phyloP scores from a whole-genome alignment of 2,329 filamentous ascomycete species.

The Cyclaneusma minus region DNA sequence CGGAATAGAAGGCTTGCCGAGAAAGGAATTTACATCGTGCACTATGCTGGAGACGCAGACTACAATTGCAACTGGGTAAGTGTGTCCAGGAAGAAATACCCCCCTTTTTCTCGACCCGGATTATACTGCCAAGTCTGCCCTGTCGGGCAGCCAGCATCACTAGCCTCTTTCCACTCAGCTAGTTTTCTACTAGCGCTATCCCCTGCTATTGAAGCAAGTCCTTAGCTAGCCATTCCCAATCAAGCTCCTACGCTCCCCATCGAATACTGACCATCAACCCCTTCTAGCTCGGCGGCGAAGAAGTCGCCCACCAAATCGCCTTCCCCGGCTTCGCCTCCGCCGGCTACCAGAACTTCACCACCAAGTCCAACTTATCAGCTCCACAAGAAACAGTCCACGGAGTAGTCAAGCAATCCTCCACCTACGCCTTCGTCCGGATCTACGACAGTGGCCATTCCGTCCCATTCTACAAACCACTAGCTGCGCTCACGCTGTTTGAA shows the following conservation, averaged over 20 bases:
- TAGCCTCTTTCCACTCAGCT: no score
- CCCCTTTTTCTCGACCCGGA: no score
- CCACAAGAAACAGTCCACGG: constrained; percentile 50
- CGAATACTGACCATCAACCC: no score
- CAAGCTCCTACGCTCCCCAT: no score
- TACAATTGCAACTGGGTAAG: constrained; percentile 40
- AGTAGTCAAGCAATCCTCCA: constrained; percentile 58
- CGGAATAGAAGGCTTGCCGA: constrained; percentile 41
- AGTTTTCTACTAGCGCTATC: no score
- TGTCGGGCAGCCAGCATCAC: no score
- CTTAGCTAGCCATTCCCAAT: no score
- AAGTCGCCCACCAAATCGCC: constrained; percentile 46
- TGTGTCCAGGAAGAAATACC: no score
- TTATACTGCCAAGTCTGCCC: no score
- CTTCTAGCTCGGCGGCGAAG: constrained; percentile 59
- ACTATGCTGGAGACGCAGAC: constrained; percentile 40
- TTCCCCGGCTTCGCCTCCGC: constrained; percentile 38
- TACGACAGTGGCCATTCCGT: constrained; percentile 44
- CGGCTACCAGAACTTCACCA: constrained; percentile 54
- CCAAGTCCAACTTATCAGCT: constrained; percentile 24
- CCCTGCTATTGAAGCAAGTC: no score
- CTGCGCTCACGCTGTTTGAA: constrained; percentile 34
- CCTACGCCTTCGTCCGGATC: constrained; percentile 49
- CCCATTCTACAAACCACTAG: constrained; percentile 35
- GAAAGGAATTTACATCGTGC: constrained; percentile 49